phyloP scores from a whole-genome alignment of 2,329 filamentous ascomycete species.

The Aspergillus spinulosporus region DNA sequence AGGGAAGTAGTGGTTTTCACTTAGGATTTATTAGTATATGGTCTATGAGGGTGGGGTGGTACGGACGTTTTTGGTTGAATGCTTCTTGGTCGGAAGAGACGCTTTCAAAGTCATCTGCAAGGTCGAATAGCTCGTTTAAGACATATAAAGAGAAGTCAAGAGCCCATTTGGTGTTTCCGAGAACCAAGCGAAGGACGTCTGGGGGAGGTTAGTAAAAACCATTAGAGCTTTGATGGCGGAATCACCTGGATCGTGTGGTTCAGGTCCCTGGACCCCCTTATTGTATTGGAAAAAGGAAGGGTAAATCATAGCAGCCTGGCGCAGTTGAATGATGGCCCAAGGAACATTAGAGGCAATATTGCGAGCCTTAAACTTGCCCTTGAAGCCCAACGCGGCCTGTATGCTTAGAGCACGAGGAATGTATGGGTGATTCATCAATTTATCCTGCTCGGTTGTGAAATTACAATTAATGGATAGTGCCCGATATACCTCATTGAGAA shows the following conservation, averaged over 20 bases:
- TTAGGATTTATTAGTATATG: conserved; percentile 16
- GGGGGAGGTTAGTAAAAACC: conserved; percentile 3
- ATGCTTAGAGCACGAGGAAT: conserved; percentile 77
- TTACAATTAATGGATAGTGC: conserved; percentile 74
- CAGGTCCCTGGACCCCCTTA: conserved; percentile 49
- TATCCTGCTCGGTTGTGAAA: conserved; percentile 76
- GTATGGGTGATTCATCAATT: conserved; percentile 69
- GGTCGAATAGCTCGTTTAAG: conserved; percentile 53
- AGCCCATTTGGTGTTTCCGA: conserved; percentile 76
- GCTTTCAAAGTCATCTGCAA: conserved; percentile 43
- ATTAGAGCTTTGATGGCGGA: not conserved
- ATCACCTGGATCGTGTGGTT: conserved; percentile 60
- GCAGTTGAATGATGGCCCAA: conserved; percentile 71
- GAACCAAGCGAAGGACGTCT: conserved; percentile 72
- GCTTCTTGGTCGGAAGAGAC: conserved; percentile 36
- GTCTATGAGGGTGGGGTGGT: not conserved
- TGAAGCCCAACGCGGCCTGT: conserved; percentile 74
- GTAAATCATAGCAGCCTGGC: conserved; percentile 65
- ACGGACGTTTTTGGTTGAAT: conserved; percentile 40
- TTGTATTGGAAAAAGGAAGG: conserved; percentile 66
- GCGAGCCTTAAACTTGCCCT: conserved; percentile 61
- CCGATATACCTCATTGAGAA: conserved; percentile 66
- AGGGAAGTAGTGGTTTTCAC: conserved; percentile 43
- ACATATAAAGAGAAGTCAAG: conserved; percentile 64
- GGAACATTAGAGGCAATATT: conserved; percentile 71